Evolutionary conservation across 805 yeast genomes (phyloP).

Genomic region (Metschnikowia baotianmanensis): DNA sequence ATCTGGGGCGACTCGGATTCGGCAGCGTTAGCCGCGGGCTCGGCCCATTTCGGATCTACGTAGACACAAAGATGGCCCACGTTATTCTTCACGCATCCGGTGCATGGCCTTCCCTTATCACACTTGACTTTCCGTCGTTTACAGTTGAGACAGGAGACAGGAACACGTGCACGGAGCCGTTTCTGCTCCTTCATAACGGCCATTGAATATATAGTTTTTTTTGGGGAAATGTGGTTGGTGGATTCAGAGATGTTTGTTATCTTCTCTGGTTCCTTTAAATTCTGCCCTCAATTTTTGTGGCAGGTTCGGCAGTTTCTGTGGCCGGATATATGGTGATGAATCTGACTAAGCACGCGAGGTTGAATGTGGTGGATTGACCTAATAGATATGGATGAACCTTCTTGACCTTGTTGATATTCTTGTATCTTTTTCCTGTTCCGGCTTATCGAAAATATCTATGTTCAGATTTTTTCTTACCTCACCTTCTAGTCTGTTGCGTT

Average conservation of each 20-base stretch:
- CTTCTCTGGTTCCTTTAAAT: too few species aligned
- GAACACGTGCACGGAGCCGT: slow-evolving; percentile 33
- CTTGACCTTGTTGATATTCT: too few species aligned
- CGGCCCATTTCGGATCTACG: slow-evolving; percentile 40
- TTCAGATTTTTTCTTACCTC: too few species aligned
- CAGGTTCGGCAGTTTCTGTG: not conserved
- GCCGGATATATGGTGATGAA: not conserved
- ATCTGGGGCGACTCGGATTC: not conserved
- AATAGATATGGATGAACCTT: too few species aligned
- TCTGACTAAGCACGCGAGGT: not conserved
- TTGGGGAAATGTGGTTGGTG: not conserved
- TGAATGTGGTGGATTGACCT: not conserved
- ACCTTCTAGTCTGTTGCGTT: too few species aligned
- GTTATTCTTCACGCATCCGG: slow-evolving; percentile 40
- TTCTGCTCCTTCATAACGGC: slow-evolving; percentile 6
- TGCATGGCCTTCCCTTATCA: slow-evolving; percentile 42
- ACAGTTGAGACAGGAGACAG: slow-evolving; percentile 41
- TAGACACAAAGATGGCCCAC: slow-evolving; percentile 41
- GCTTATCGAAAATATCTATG: too few species aligned
- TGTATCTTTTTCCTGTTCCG: too few species aligned
- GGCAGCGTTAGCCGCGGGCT: slow-evolving; percentile 9
- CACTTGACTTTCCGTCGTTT: slow-evolving; percentile 43
- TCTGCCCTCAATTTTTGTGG: too few species aligned
- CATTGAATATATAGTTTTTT: not conserved
- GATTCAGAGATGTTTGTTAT: too few species aligned